Percentiles rank a stretch among this genome's conserved stretches.
Conservation (phyloP, 306 rosid species). For the Biancaea sappan region DNA sequence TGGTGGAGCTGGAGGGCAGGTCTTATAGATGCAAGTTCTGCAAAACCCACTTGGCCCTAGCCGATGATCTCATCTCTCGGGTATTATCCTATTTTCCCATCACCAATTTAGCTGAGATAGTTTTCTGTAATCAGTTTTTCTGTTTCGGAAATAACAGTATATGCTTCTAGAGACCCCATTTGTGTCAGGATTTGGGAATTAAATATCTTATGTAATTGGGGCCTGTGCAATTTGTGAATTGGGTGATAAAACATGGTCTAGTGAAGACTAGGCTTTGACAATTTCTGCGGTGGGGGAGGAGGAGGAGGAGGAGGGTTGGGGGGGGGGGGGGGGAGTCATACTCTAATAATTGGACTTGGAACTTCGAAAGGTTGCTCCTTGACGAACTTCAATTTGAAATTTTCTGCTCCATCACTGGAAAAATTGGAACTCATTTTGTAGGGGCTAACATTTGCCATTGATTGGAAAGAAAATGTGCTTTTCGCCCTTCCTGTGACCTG, state of each 20-base stretch:
- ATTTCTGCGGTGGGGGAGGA: not conserved
- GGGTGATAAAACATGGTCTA: not conserved
- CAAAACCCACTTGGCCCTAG: slow-evolving; percentile 79
- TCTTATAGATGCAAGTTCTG: slow-evolving; percentile 91
- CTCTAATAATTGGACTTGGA: not conserved
- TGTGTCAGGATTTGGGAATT: not conserved
- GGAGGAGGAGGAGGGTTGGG: too few species aligned
- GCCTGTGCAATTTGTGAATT: not conserved
- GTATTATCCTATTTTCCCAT: slow-evolving; percentile 36
- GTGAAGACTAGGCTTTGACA: slow-evolving; percentile 2
- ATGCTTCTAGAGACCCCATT: too few species aligned
- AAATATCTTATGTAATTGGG: not conserved
- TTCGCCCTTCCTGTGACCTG: not conserved
- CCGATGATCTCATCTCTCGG: slow-evolving; percentile 74
- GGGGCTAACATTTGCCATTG: not conserved
- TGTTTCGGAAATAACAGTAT: not conserved
- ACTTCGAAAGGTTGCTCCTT: too few species aligned
- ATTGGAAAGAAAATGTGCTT: not conserved
- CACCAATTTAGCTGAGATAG: not conserved
- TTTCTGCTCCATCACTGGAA: not conserved
- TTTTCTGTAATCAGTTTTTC: too few species aligned
- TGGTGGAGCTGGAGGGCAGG: slow-evolving; percentile 85
- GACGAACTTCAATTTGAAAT: too few species aligned
- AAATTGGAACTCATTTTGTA: not conserved
- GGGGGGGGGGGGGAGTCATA: not conserved